phyloP scores from a whole-genome alignment of 2,329 filamentous ascomycete genomes.

The Aaosphaeria arxii region DNA sequence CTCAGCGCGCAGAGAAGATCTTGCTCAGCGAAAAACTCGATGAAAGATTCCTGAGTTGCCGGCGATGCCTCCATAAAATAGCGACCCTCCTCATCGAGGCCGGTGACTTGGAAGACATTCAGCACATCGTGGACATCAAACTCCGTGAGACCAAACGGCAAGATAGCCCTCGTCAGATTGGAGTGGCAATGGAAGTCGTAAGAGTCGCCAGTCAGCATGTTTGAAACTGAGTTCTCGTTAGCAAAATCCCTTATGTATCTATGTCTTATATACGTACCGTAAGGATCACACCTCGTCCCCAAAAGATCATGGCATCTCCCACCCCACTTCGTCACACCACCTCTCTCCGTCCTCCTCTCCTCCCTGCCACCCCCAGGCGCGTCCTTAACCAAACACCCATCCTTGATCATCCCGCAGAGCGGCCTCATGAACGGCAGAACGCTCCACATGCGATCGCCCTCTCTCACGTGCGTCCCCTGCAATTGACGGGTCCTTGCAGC shows the following conservation, averaged over 20 bases:
- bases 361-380: constrained; percentile 36
- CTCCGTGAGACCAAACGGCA: constrained; percentile 67
- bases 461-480: constrained; percentile 70
- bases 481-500: constrained; percentile 75
- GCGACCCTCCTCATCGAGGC: constrained; percentile 65
- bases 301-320: constrained; percentile 73
- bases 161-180: constrained; percentile 71
- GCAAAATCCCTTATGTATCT: background rate
- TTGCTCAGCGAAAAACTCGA: constrained; percentile 79
- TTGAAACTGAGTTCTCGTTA: constrained; percentile 53
- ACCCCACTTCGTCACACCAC: constrained; percentile 54
- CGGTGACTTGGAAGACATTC: constrained; percentile 84
- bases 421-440: constrained; percentile 74
- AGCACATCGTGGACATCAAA: constrained; percentile 79
- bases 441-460: constrained; percentile 74
- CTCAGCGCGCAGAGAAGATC: constrained; percentile 65
- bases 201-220: constrained; percentile 64
- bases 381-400: constrained; percentile 43
- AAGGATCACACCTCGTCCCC: constrained; percentile 81
- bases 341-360: constrained; percentile 46
- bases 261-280: constrained; percentile 40
- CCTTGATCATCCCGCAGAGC: constrained; percentile 64
- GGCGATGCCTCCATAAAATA: constrained; percentile 65
- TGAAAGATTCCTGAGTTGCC: constrained; percentile 40
- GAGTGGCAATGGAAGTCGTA: constrained; percentile 86